Evolutionary conservation across 2,329 filamentous ascomycete species (phyloP).

Genomic region (Trichoderma asperellum): DNA sequence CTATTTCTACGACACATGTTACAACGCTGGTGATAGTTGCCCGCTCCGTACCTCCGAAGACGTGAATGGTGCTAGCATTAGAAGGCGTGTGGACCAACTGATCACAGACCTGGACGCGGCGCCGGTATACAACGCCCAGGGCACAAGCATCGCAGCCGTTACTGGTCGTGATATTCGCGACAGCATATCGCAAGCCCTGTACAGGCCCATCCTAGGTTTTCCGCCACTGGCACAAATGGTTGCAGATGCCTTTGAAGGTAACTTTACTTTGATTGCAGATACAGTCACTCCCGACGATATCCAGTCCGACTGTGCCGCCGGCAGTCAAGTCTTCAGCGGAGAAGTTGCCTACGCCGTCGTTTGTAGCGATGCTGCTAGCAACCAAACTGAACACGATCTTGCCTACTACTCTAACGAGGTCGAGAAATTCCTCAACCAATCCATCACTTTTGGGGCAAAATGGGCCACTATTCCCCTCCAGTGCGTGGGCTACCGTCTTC

Average conservation of each 20-base stretch:
- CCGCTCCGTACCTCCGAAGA: too few relatives aligned
- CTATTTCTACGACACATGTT: too few relatives aligned
- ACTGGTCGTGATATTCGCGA: constrained; percentile 11
- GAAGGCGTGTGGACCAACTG: too few relatives aligned
- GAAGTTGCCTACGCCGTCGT: neutral
- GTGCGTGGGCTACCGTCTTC: constrained; percentile 4
- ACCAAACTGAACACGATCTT: too few relatives aligned
- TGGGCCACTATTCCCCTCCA: constrained; percentile 12
- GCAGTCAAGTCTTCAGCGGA: neutral
- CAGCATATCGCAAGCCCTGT: neutral
- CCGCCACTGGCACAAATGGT: neutral
- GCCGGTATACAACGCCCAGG: too few relatives aligned
- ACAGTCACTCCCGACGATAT: neutral
- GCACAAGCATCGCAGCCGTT: neutral
- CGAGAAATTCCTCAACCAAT: neutral
- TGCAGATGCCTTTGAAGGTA: constrained; percentile 4
- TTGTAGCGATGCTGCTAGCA: constrained; percentile 12
- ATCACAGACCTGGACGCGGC: too few relatives aligned
- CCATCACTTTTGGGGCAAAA: neutral
- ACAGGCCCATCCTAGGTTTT: neutral
- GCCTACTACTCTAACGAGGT: too few relatives aligned
- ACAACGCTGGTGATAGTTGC: too few relatives aligned
- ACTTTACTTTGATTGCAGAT: neutral
- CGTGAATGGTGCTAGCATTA: too few relatives aligned
- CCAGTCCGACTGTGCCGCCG: too few relatives aligned